Base-by-base conservation (phyloP, 345 rosid genomes). In the Lepidium didymum region DNA sequence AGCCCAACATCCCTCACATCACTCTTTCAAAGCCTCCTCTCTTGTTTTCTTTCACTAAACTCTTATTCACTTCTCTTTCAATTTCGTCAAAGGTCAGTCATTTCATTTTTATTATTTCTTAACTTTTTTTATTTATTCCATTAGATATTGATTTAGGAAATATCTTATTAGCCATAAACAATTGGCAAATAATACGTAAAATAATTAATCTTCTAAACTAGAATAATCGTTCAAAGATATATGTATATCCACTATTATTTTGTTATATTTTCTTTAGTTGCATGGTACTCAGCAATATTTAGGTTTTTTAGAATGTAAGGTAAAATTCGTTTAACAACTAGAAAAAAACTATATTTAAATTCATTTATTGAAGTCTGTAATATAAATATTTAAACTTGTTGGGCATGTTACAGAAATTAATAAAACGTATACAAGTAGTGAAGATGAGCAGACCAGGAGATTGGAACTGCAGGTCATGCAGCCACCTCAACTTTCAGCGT, bases 381-480 rank as follows among this genome's bases (percentile, higher is more conserved):
- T 5, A 27, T 4, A 27, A 27, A 27, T 27, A 27, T 27, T 27
- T 27, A 27, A 27, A 27, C 31, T 27, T 27, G 31, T 27, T 27
- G 31, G 31, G 31, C 42, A 41, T 56, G 45, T 46, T 14, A 49
- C 62, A 75, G 75, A 50, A 49, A 64, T 12, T 23, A 25, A 40
- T 21, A 73, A 12, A 58, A 66, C 31, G 33, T 36, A 59, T 52
- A 53, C 54, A 75, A 62, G 50, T 45, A 33, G 16, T 4, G 38
- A 81, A 75, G 62, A 85, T 88, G 95, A 91, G 63, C 80, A 81
- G 97, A 64, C 91, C 95, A 10, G 96, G 97, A 37, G 96, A 88
- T 71, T 91, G 97, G 97, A 88, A 85, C 80, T 91, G 97, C 77
- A 69, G 86, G 79, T 76, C 91, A 54, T 91, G 97, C 85, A 87